phyloP scores from a whole-genome alignment of 1,284 basidiomycete genomes.

The Ustilago xerochloae region DNA sequence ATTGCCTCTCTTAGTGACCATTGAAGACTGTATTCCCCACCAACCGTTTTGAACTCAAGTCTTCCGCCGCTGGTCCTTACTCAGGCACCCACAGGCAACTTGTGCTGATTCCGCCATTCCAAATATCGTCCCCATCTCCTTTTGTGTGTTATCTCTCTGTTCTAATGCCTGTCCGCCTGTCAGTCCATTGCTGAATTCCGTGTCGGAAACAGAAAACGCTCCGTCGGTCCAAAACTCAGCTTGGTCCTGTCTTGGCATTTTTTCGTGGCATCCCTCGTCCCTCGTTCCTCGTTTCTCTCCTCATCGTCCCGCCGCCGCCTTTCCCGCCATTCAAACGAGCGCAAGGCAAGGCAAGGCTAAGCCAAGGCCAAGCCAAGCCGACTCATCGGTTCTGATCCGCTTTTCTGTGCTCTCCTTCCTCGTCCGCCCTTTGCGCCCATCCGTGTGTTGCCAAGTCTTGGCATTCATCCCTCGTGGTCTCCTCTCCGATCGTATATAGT shows the following conservation, averaged over 20 bases:
- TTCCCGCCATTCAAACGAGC: not conserved
- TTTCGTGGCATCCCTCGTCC: not conserved
- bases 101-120: too few species aligned
- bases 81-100: not conserved
- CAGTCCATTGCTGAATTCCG: too few species aligned
- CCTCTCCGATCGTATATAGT: constrained; percentile 26
- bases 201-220: not conserved
- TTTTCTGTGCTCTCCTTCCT: not conserved
- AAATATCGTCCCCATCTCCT: too few species aligned
- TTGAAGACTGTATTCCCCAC: too few species aligned
- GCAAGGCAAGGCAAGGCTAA: too few species aligned
- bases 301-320: not conserved
- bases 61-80: too few species aligned
- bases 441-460: constrained; percentile 23
- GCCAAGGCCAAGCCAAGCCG: too few species aligned
- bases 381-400: too few species aligned
- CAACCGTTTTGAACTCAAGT: too few species aligned
- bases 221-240: constrained; percentile 11
- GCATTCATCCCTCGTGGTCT: constrained; percentile 35
- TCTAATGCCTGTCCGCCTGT: not conserved
- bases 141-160: not conserved
- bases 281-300: not conserved
- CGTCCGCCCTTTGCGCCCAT: not conserved
- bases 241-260: constrained; percentile 5
- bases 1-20: too few species aligned